Evolutionary conservation across 331 rosid species (phyloP).

Genomic region (Acacia pycnantha): DNA sequence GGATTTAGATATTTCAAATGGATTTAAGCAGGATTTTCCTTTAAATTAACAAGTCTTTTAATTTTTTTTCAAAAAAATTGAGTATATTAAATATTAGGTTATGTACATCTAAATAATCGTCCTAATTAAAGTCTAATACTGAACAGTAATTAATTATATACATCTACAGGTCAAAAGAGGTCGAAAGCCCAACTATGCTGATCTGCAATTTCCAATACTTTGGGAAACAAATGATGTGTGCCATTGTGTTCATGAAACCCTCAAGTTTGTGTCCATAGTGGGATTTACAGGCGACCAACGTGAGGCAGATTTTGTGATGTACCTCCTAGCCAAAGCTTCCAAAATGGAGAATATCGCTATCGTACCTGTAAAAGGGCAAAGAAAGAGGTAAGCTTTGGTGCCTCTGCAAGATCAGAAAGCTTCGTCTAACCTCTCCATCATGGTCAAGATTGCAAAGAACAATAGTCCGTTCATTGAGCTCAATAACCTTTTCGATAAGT

Average conservation of each 20-base stretch:
- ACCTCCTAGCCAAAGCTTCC: not conserved
- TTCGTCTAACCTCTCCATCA: conserved; percentile 13
- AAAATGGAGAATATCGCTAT: conserved; percentile 9
- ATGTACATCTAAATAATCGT: too few relatives aligned
- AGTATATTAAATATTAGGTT: too few relatives aligned
- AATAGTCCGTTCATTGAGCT: not conserved
- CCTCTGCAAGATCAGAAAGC: conserved; percentile 12
- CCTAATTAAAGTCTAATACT: too few relatives aligned
- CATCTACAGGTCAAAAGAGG: not conserved
- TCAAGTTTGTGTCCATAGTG: conserved; percentile 13
- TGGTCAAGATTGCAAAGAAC: not conserved
- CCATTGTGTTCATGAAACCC: conserved; percentile 1
- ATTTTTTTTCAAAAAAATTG: too few relatives aligned
- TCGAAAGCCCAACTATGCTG: not conserved
- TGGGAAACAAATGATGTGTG: conserved; percentile 22
- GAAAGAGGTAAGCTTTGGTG: not conserved
- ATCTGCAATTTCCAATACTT: not conserved
- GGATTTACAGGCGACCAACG: conserved; percentile 24
- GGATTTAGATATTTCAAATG: too few relatives aligned
- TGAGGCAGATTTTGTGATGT: conserved; percentile 27
- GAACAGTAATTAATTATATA: not conserved
- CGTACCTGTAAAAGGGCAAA: not conserved
- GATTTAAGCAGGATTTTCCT: too few relatives aligned
- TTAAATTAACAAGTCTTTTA: too few relatives aligned
- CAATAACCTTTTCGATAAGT: not conserved